Evolutionary conservation across 176 grass and related monocot species (phyloP).

Genomic region (Paspalum vaginatum): DNA sequence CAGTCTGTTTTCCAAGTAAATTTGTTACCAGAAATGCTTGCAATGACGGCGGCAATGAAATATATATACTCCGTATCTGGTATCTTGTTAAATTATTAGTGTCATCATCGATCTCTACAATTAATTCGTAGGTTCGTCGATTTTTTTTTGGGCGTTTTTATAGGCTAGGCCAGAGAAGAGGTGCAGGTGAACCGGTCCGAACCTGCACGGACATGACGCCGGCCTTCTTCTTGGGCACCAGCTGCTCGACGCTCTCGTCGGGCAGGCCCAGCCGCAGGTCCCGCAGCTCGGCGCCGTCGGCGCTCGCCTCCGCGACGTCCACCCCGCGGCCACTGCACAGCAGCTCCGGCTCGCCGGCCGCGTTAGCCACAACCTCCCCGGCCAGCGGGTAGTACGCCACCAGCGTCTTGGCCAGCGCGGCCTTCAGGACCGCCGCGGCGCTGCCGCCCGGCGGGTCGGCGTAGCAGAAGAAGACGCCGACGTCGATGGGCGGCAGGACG

Average conservation of each 20-base stretch:
- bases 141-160: not conserved
- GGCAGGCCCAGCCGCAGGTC: constrained; percentile 45
- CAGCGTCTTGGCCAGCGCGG: constrained; percentile 56
- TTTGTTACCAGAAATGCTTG: too few relatives aligned
- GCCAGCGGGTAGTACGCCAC: constrained; percentile 72
- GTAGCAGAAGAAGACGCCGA: constrained; percentile 83
- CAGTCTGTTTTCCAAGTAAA: too few relatives aligned
- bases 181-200: not conserved
- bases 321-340: constrained; percentile 73
- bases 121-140: too few relatives aligned
- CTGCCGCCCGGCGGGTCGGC: not conserved
- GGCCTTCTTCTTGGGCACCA: constrained; percentile 57
- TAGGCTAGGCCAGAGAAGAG: not conserved
- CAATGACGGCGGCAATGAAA: too few relatives aligned
- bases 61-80: too few relatives aligned
- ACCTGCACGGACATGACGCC: constrained; percentile 73
- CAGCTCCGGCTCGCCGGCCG: constrained; percentile 67
- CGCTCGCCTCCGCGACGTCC: constrained; percentile 48
- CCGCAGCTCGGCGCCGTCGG: constrained; percentile 38
- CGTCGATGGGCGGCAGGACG: constrained; percentile 57
- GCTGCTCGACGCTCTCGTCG: constrained; percentile 54
- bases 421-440: constrained; percentile 43
- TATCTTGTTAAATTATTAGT: too few relatives aligned
- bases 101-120: too few relatives aligned
- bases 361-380: constrained; percentile 59